phyloP scores from a whole-genome alignment of 129 eudicot genomes.

The Arctium lappa region DNA sequence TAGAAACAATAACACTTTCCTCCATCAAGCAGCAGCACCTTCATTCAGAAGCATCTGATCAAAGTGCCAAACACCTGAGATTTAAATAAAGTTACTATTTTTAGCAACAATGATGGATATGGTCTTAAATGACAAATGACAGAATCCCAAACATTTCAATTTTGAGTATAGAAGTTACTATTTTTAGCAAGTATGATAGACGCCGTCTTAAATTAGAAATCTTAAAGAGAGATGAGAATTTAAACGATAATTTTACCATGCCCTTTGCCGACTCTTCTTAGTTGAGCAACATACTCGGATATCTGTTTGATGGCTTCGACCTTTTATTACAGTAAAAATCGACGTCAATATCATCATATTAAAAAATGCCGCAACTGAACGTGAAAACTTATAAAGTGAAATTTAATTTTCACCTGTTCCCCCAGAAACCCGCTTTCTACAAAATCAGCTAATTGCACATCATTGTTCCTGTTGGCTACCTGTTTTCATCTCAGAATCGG shows the following conservation, averaged over 20 bases:
- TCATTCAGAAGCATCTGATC: constrained; percentile 68
- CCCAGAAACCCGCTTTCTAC: constrained; percentile 67
- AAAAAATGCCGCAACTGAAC: neutral
- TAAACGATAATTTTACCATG: constrained; percentile 48
- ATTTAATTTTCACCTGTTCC: constrained; percentile 58
- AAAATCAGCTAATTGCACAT: constrained; percentile 84
- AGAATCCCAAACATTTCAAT: constrained; percentile 79
- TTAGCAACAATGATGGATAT: neutral
- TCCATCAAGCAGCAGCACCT: constrained; percentile 54
- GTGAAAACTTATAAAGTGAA: neutral
- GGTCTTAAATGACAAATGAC: neutral
- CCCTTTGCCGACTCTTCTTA: constrained; percentile 92
- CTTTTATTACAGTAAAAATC: constrained; percentile 29
- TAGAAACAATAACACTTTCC: neutral
- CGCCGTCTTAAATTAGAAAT: neutral
- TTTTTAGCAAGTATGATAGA: neutral
- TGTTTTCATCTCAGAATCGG: constrained; percentile 26
- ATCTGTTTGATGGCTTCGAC: constrained; percentile 85
- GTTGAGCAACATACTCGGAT: constrained; percentile 92
- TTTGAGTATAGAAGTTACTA: neutral
- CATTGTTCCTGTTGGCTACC: constrained; percentile 73
- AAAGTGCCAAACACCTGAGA: constrained; percentile 89
- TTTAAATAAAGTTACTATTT: neutral
- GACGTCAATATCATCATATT: neutral
- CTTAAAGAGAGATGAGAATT: neutral